phyloP scores from a whole-genome alignment of 495 filamentous ascomycete genomes.

The Penicillium daleae region DNA sequence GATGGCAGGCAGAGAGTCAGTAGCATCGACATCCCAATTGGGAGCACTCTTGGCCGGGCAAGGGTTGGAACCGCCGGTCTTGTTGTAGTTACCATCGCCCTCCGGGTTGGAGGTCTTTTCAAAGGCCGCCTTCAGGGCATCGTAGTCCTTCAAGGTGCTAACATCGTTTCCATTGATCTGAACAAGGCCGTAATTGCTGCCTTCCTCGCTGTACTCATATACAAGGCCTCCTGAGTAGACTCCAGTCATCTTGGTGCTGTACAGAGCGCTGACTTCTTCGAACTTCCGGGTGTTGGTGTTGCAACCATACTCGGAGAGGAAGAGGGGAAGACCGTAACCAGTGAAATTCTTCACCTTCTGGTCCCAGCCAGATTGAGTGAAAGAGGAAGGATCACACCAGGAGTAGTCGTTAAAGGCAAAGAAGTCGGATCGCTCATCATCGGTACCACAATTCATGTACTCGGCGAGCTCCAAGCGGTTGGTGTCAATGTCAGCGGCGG shows the following conservation, averaged over 20 bases:
- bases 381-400: conserved; percentile 88
- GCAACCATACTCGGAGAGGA: conserved; percentile 96
- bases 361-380: conserved; percentile 78
- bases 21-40: conserved; percentile 72
- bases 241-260: conserved; percentile 79
- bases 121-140: conserved; percentile 67
- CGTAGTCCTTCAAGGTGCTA: conserved; percentile 65
- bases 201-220: conserved; percentile 90
- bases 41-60: conserved; percentile 69
- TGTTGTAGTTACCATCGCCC: conserved; percentile 78
- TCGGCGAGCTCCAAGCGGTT: conserved; percentile 88
- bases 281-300: conserved; percentile 78
- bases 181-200: conserved; percentile 77
- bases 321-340: conserved; percentile 89
- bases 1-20: conserved; percentile 71
- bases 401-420: conserved; percentile 99
- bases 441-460: conserved; percentile 93
- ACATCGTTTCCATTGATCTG: conserved; percentile 61
- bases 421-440: conserved; percentile 87
- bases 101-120: conserved; percentile 62
- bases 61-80: conserved; percentile 60
- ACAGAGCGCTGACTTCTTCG: conserved; percentile 77
- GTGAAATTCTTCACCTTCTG: conserved; percentile 90
- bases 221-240: conserved; percentile 97
- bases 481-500: conserved; percentile 76